A percentile compares a stretch with the other conserved stretches of the same genome.
Evolutionary conservation across 805 yeast species (phyloP).

Genomic region (Yamadazyma nakazawae): DNA sequence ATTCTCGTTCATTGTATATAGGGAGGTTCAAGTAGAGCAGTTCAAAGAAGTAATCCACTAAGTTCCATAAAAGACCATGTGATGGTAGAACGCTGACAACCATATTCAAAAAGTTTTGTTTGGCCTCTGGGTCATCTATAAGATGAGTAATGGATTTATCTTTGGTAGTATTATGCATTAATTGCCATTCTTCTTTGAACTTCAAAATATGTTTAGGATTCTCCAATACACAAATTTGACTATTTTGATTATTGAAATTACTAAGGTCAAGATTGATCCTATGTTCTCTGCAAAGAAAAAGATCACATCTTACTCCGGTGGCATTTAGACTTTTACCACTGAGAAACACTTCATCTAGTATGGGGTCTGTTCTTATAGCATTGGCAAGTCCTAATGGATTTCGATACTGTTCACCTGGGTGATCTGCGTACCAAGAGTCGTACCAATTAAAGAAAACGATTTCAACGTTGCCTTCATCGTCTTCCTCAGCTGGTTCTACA

Average conservation of each 20-base stretch:
- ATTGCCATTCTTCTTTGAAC: neutral
- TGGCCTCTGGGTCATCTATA: neutral
- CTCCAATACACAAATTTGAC: neutral
- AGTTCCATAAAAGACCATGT: neutral
- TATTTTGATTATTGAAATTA: neutral
- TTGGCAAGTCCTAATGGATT: neutral
- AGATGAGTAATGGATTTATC: neutral
- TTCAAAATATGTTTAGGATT: neutral
- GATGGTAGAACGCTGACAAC: neutral
- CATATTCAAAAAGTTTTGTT: neutral
- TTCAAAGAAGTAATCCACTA: neutral
- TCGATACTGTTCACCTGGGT: neutral
- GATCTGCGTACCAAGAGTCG: neutral
- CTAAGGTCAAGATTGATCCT: neutral
- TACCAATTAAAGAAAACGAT: neutral
- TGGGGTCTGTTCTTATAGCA: neutral
- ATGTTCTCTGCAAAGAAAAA: neutral
- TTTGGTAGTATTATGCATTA: too few species aligned
- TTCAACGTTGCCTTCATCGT: neutral
- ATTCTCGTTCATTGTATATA: conserved; percentile 1
- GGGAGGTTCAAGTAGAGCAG: neutral
- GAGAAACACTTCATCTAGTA: neutral
- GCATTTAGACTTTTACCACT: neutral
- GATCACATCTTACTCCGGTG: neutral
- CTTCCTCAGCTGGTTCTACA: neutral